phyloP scores from a whole-genome alignment of 2,329 filamentous ascomycete genomes.

The Trichoderma pleuroti region DNA sequence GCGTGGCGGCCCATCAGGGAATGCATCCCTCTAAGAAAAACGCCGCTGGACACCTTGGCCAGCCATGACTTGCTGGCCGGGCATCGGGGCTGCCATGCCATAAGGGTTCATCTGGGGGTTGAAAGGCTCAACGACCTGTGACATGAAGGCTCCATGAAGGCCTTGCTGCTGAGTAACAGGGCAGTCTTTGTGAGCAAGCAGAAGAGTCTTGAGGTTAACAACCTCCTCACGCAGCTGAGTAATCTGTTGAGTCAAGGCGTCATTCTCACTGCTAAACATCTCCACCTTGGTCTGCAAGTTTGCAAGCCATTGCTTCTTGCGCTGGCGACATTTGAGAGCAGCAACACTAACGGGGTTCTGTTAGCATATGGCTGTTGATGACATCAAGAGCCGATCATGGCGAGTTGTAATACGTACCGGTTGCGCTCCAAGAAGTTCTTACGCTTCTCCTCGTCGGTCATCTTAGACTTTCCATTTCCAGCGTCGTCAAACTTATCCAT shows the following conservation, averaged over 20 bases:
- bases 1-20: not conserved
- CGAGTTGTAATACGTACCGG: slow-evolving; percentile 57
- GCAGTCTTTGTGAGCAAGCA: slow-evolving; percentile 94
- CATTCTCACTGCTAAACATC: slow-evolving; percentile 87
- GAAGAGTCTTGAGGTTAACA: slow-evolving; percentile 86
- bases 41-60: slow-evolving; percentile 54
- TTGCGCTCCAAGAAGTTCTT: slow-evolving; percentile 98
- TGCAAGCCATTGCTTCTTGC: slow-evolving; percentile 98
- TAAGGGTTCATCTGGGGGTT: slow-evolving; percentile 58
- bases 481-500: slow-evolving; percentile 55
- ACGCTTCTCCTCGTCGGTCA: slow-evolving; percentile 97
- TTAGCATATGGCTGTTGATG: not conserved
- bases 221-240: slow-evolving; percentile 85
- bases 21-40: slow-evolving; percentile 47
- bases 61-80: slow-evolving; percentile 53
- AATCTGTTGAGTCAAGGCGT: slow-evolving; percentile 78
- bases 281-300: slow-evolving; percentile 95
- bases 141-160: slow-evolving; percentile 56
- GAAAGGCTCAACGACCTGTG: slow-evolving; percentile 53
- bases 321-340: slow-evolving; percentile 91
- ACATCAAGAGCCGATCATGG: not conserved
- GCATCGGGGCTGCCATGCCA: slow-evolving; percentile 52
- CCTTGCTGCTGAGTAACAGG: slow-evolving; percentile 82
- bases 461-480: slow-evolving; percentile 63
- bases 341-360: slow-evolving; percentile 66